These are phyloP conservation scores for Colletotrichum sp. DNA, from an alignment of 2,329 filamentous ascomycete genomes.

Conservation along the genomic window DNA sequence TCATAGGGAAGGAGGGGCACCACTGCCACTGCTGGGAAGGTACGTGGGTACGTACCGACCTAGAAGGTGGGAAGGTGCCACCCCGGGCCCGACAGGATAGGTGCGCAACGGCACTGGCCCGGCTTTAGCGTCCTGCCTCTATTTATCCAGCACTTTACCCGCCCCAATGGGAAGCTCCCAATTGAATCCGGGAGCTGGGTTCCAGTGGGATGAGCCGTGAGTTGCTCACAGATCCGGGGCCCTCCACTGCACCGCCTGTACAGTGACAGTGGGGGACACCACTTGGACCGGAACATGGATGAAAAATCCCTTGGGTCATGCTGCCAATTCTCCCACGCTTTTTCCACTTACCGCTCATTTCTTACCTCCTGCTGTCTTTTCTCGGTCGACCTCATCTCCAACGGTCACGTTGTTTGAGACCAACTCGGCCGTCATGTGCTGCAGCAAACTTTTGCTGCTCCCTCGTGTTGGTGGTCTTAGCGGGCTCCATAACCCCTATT, in stretches of 20 bases:
- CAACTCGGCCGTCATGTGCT: background rate
- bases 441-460: background rate
- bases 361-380: background rate
- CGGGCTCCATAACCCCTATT: background rate
- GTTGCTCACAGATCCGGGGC: background rate
- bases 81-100: background rate
- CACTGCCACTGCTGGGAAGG: background rate
- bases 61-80: background rate
- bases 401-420: background rate
- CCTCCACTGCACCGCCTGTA: background rate
- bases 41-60: no score
- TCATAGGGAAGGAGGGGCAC: background rate
- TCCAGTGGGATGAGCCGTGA: background rate
- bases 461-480: background rate
- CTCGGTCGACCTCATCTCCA: background rate
- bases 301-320: background rate
- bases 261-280: background rate
- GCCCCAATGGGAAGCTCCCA: slow-evolving; percentile 6
- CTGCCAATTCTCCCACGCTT: background rate
- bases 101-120: slow-evolving; percentile 17
- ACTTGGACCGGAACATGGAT: background rate
- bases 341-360: slow-evolving; percentile 11
- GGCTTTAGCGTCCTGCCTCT: slow-evolving; percentile 4
- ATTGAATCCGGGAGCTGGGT: slow-evolving; percentile 6
- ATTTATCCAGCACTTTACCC: slow-evolving; percentile 21